Percentiles rank a stretch among this genome's conserved stretches.
Evolutionary conservation across 2,329 filamentous ascomycete species (phyloP).

Genomic region (Colletotrichum lentis): DNA sequence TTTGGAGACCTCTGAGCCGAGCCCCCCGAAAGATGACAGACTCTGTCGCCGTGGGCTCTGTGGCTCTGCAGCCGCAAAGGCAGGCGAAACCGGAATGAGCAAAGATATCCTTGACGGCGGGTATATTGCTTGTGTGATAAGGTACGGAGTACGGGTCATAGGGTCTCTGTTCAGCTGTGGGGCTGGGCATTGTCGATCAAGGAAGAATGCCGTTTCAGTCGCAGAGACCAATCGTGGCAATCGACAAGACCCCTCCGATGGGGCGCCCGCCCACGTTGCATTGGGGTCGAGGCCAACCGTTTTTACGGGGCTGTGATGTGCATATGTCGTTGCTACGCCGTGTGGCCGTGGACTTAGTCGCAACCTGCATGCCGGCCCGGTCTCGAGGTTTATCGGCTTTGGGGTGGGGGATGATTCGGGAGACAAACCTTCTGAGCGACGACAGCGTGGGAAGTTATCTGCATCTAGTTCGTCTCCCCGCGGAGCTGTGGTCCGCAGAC

Average conservation of each 20-base stretch:
- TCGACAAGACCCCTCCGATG: background rate
- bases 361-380: background rate
- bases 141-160: background rate
- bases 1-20: background rate
- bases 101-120: slow-evolving; percentile 13
- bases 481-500: background rate
- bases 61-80: background rate
- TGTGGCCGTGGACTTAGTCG: background rate
- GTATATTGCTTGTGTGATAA: slow-evolving; percentile 14
- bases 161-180: slow-evolving; percentile 8
- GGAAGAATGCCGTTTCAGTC: background rate
- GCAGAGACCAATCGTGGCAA: background rate
- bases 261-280: slow-evolving; percentile 23
- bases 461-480: background rate
- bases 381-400: slow-evolving; percentile 10
- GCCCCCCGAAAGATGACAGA: background rate
- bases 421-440: background rate
- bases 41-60: background rate
- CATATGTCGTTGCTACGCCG: slow-evolving; percentile 12
- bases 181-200: slow-evolving; percentile 12
- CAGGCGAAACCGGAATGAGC: slow-evolving; percentile 8
- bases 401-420: background rate
- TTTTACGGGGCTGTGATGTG: slow-evolving; percentile 24
- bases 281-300: slow-evolving; percentile 22
- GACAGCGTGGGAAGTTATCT: background rate